phyloP scores from a whole-genome alignment of 2,329 filamentous ascomycete species.

The Diaporthe sp. region DNA sequence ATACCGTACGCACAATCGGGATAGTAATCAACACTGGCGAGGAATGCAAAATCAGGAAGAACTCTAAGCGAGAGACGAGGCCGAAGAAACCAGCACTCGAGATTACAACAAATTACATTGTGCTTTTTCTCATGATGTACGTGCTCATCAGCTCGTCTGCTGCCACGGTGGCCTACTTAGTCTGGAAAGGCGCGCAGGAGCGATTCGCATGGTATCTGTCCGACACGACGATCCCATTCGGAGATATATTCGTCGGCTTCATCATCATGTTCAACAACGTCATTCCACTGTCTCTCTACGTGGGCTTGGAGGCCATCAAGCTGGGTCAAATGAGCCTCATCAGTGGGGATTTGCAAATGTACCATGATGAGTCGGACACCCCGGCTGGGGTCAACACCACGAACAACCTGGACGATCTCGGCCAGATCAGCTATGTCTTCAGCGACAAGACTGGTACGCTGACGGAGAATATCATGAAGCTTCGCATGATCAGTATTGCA shows the following conservation, averaged over 20 bases:
- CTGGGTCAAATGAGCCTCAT: conserved; percentile 81
- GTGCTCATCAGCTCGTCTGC: conserved; percentile 82
- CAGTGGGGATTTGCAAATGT: conserved; percentile 88
- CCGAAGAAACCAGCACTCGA: conserved; percentile 83
- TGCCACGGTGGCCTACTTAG: conserved; percentile 82
- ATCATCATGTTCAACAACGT: conserved; percentile 98
- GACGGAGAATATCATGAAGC: conserved; percentile 95
- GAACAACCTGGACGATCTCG: conserved; percentile 93
- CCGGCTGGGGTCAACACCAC: conserved; percentile 91
- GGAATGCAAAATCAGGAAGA: conserved; percentile 89
- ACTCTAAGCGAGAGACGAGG: conserved; percentile 82
- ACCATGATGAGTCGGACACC: conserved; percentile 84
- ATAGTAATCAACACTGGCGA: conserved; percentile 88
- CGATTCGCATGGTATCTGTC: conserved; percentile 80
- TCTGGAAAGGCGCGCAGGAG: conserved; percentile 79
- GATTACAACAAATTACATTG: conserved; percentile 76
- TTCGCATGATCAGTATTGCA: conserved; percentile 90
- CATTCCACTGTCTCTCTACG: conserved; percentile 89
- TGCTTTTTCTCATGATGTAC: conserved; percentile 84
- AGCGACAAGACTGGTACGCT: conserved; percentile 95
- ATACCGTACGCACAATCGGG: conserved; percentile 78
- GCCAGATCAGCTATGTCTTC: conserved; percentile 89
- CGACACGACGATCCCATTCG: conserved; percentile 75
- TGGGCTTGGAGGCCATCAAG: conserved; percentile 90
- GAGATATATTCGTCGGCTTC: conserved; percentile 87